phyloP scores from a whole-genome alignment of 768 basidiomycete species.

The Lactarius indigo region DNA sequence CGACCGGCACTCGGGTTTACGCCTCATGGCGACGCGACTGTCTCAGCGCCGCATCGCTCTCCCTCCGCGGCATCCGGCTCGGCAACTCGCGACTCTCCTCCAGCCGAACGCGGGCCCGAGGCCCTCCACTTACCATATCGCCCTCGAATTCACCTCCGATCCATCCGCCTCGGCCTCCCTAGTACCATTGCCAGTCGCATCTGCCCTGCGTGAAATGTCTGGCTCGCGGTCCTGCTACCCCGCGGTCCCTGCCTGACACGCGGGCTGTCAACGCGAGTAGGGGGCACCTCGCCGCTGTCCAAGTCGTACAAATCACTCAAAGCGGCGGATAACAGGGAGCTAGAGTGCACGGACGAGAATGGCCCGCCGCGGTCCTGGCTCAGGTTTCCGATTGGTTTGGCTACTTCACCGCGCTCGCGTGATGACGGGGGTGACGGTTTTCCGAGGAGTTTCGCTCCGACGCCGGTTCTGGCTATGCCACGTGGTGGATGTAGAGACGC shows the following conservation, averaged over 20 bases:
- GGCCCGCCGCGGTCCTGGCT: not conserved
- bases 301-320: constrained; percentile 45
- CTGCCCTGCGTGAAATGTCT: constrained; percentile 78
- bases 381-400: not conserved
- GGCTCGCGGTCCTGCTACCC: too few relatives aligned
- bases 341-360: constrained; percentile 19
- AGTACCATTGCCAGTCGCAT: constrained; percentile 47
- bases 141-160: not conserved
- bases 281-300: constrained; percentile 67
- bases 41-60: constrained; percentile 13
- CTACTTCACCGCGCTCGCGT: not conserved
- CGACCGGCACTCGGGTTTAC: not conserved
- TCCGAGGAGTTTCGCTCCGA: not conserved
- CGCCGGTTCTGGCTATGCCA: constrained; percentile 22
- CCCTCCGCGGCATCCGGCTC: constrained; percentile 23
- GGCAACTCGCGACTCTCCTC: constrained; percentile 20
- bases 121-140: constrained; percentile 28
- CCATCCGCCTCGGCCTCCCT: not conserved
- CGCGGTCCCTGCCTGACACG: too few relatives aligned
- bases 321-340: too few relatives aligned
- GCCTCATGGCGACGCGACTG: constrained; percentile 14
- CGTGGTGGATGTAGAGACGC: constrained; percentile 72
- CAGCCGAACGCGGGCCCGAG: constrained; percentile 31
- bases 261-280: too few relatives aligned
- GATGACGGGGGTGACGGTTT: too few relatives aligned